Evolutionary conservation across 2,329 filamentous ascomycete species (phyloP), one percentile per base, ranked within the genome.

Genomic region (Pleomassaria siparia): DNA sequence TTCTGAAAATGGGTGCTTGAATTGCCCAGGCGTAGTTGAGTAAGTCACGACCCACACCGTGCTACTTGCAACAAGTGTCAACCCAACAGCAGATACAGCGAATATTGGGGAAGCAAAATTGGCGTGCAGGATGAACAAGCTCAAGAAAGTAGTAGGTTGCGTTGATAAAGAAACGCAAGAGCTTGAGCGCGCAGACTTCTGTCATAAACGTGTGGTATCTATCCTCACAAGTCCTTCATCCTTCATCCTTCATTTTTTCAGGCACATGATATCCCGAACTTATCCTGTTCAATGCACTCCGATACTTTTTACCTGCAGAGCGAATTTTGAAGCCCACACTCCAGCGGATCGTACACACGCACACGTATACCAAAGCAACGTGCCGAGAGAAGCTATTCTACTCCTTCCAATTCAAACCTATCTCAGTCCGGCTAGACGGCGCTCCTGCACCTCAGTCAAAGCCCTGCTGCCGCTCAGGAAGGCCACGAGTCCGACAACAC

Each of bases 381-480:
- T 28, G 28, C 26, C 3, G 26, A 15, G 15, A 18, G 22, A 29
- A 24, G n/a, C 26, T 11, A 11, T 30, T 12, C 40, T 35, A 10
- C 20, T 26, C 15, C 28, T 42, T 29, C 24, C 29, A 11, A 3
- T 26, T 28, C 22, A 11, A 13, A 26, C 15, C 11, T 65, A 86
- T 68, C 83, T 73, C 54, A 81, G 67, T 4, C 91, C 91, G 18
- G 88, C 87, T 62, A 96, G 75, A 47, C 94, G 84, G 58, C 94
- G 83, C 64, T 86, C 84, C 76, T 96, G 94, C 24, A 99, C 92
- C 77, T 99, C 94, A 41, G 89, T 88, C 58, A 99, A 77, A 4
- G 94, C 94, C 71, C 91, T 86, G 67, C 87, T 91, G 47, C 94
- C 94, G 68, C 89, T 96, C 53, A 97, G 72, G 67, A 95, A 89